Evolutionary conservation across 306 rosid species (phyloP).

Genomic region (Cucurbita moschata): DNA sequence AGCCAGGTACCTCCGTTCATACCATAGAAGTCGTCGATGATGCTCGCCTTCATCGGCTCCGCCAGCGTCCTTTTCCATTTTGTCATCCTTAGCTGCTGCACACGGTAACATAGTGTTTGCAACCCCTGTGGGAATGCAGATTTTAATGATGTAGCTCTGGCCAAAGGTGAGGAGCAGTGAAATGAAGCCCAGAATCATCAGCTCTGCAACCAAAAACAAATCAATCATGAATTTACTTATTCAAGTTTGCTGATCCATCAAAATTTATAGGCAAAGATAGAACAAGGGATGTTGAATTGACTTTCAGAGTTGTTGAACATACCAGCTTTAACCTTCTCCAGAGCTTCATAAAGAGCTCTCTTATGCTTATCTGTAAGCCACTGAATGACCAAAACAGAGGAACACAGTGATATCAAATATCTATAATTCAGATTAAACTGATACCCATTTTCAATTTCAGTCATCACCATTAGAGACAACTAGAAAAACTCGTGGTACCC

Average conservation of each 20-base stretch:
- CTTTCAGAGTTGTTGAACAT: constrained; percentile 1
- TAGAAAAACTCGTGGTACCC: neutral
- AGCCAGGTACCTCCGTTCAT: constrained; percentile 52
- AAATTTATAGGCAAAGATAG: neutral
- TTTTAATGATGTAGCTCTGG: constrained; percentile 54
- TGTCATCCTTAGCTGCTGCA: neutral
- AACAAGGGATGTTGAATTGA: neutral
- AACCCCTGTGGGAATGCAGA: constrained; percentile 43
- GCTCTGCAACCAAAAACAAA: constrained; percentile 42
- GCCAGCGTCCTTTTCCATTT: neutral
- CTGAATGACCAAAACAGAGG: constrained; percentile 15
- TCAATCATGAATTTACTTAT: neutral
- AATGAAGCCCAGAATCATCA: constrained; percentile 93
- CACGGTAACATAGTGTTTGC: constrained; percentile 76
- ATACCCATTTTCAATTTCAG: neutral
- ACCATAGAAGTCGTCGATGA: constrained; percentile 46
- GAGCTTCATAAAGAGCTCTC: constrained; percentile 73
- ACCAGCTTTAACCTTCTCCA: constrained; percentile 89
- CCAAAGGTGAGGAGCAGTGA: constrained; percentile 79
- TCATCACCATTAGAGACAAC: neutral
- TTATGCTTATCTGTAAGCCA: constrained; percentile 39
- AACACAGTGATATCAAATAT: neutral
- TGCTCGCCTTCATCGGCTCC: constrained; percentile 19
- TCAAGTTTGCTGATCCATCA: neutral
- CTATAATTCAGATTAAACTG: neutral